phyloP scores from a whole-genome alignment of 495 filamentous ascomycete species.

The Cercophora newfieldiana region DNA sequence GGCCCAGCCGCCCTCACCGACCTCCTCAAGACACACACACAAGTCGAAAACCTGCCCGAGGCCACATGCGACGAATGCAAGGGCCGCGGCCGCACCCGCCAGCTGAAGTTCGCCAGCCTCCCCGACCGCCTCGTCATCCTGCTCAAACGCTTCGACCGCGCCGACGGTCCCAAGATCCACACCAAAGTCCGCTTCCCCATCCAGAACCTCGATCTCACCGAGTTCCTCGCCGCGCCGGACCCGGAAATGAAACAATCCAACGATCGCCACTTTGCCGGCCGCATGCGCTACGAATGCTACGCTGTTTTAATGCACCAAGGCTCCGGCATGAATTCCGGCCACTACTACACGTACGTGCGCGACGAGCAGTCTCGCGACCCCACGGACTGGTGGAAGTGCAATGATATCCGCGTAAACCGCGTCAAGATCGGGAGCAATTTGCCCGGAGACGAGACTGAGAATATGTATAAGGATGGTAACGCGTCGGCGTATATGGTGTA shows the following conservation, averaged over 20 bases:
- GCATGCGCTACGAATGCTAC: conserved; percentile 46
- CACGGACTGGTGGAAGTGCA: conserved; percentile 36
- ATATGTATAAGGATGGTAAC: conserved; percentile 24
- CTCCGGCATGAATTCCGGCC: conserved; percentile 33
- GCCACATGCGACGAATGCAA: conserved; percentile 34
- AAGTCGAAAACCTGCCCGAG: conserved; percentile 18
- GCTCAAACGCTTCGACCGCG: conserved; percentile 31
- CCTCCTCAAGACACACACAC: conserved; percentile 24
- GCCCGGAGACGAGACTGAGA: conserved; percentile 20
- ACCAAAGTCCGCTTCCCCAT: conserved; percentile 37
- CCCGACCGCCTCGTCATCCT: conserved; percentile 37
- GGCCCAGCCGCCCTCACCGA: conserved; percentile 22
- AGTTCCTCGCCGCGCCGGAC: conserved; percentile 28
- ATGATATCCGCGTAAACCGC: conserved; percentile 31
- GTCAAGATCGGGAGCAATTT: conserved; percentile 29
- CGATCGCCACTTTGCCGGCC: conserved; percentile 26
- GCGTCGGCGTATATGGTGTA: conserved; percentile 34
- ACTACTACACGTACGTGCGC: conserved; percentile 45
- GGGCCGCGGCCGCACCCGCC: conserved; percentile 32
- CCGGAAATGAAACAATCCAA: conserved; percentile 13
- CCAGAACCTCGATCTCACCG: conserved; percentile 39
- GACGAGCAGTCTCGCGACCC: conserved; percentile 30
- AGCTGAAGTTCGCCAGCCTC: conserved; percentile 32
- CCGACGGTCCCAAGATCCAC: conserved; percentile 26
- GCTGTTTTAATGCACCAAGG: conserved; percentile 45